Evolutionary conservation across 495 filamentous ascomycete species (phyloP).

Genomic region (Aspergillus incahuasiensis): DNA sequence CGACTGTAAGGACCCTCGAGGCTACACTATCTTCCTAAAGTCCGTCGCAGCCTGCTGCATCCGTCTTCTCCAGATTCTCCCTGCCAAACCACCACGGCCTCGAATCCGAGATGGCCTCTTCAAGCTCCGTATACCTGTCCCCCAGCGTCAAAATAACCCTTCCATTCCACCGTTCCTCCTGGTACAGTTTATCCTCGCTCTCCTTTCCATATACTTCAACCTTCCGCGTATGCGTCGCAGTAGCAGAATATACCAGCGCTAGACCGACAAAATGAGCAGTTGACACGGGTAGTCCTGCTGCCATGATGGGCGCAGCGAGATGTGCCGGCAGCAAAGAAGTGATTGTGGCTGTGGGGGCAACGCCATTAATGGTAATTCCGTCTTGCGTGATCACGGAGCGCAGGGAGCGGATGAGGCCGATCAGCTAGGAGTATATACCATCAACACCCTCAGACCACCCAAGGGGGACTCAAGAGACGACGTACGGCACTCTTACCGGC

Average conservation of each 20-base stretch:
- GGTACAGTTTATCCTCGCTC: neutral
- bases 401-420: neutral
- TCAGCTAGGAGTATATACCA: neutral
- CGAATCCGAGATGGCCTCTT: conserved; percentile 24
- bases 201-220: neutral
- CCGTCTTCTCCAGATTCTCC: neutral
- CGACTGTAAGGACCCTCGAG: too few species aligned
- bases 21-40: neutral
- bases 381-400: neutral
- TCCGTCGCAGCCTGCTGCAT: neutral
- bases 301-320: neutral
- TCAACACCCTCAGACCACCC: too few species aligned
- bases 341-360: neutral
- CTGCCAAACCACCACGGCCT: neutral
- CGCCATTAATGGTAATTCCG: neutral
- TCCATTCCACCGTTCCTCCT: conserved; percentile 24
- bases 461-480: neutral
- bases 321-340: neutral
- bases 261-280: neutral
- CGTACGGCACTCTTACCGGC: conserved; percentile 12
- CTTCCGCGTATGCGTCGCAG: neutral
- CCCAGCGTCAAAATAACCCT: conserved; percentile 28
- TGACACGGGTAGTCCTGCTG: neutral
- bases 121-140: conserved; percentile 29
- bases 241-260: neutral